Evolutionary conservation across 140 eudicot species (phyloP), one percentile per base, ranked within the genome.

Genomic region (Flaveria floridana): DNA sequence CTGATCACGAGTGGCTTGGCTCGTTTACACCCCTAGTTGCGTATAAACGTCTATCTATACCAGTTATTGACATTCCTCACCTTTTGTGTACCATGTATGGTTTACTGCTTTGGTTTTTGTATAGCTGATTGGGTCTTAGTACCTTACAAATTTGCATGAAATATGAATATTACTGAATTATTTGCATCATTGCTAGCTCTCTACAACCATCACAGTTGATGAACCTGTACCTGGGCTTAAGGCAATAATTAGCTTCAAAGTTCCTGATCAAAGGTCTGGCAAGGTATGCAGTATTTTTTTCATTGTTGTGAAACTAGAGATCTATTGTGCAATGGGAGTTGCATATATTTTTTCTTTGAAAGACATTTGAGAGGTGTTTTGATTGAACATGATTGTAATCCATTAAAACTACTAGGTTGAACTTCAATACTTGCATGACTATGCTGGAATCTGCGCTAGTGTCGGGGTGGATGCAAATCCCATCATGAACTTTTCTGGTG

Each of bases 161-260:
- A 10, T 18, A 14, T 66, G 30, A 66, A 16, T 66, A 66, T 21
- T 71, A 64, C 74, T 67, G 25, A 85, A 21, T 21, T 39, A 50
- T 82, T 28, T 79, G 70, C 41, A 42, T 30, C 42, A 21, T 41
- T 70, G 37, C 72, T 82, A 89, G 97, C 81, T 91, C 48, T 78
- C 83, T 15, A 81, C 96, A 53, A 89, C 96, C 9, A 58, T 87
- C 51, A 83, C 88, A 15, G 73, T 87, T 71, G 87, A 86, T 68
- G 91, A 91, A 74, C 88, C 93, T 79, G 83, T 84, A 52, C 96
- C 91, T 57, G 96, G 96, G n/a, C 70, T 89, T 80, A 91, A 89
- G 82, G 41, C 97, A 3, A 89, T 89, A 48, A 50, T 91, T 34
- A 89, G 94, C 88, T 91, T 85, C 75, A 85, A 30, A 65, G 86